These are phyloP conservation scores for Microcera coccophila DNA, from an alignment of 2,329 filamentous ascomycete species.

Conservation along the genomic window DNA sequence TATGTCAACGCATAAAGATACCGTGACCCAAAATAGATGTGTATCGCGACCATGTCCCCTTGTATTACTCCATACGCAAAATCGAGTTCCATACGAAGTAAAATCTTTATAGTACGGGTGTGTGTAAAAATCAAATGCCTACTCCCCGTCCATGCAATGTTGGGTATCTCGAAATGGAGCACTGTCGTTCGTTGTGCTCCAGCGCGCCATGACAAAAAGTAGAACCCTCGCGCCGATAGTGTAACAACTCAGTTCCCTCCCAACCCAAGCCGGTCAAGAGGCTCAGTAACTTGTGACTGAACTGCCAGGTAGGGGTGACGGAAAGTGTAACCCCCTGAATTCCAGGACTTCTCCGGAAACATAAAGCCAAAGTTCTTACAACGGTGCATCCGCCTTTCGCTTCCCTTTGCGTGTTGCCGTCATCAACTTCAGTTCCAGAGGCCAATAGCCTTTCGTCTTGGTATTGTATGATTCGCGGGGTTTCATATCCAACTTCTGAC, in stretches of 20 bases:
- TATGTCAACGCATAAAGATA: not conserved
- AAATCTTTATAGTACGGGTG: constrained; percentile 6
- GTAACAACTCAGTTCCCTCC: not conserved
- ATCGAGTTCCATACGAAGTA: constrained; percentile 3
- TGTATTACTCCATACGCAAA: constrained; percentile 22
- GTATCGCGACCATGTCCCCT: not conserved
- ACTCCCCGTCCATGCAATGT: constrained; percentile 24
- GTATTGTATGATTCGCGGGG: constrained; percentile 37
- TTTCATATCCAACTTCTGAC: constrained; percentile 53
- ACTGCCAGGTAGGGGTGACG: too few species aligned
- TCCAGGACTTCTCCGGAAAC: too few species aligned
- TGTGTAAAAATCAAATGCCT: constrained; percentile 5
- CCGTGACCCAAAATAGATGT: too few species aligned
- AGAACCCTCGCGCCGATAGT: not conserved
- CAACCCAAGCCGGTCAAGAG: too few species aligned
- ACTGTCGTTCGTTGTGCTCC: constrained; percentile 11
- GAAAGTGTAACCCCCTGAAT: too few species aligned
- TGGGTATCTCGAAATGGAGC: constrained; percentile 22
- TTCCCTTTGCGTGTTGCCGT: constrained; percentile 52
- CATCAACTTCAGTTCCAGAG: constrained; percentile 60
- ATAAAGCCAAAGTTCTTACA: too few species aligned
- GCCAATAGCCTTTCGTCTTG: constrained; percentile 53
- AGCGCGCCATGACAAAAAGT: constrained; percentile 4
- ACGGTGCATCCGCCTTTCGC: constrained; percentile 31
- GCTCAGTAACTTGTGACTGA: too few species aligned